phyloP scores from a whole-genome alignment of 1,284 basidiomycete genomes.

The Meripilus lineatus region DNA sequence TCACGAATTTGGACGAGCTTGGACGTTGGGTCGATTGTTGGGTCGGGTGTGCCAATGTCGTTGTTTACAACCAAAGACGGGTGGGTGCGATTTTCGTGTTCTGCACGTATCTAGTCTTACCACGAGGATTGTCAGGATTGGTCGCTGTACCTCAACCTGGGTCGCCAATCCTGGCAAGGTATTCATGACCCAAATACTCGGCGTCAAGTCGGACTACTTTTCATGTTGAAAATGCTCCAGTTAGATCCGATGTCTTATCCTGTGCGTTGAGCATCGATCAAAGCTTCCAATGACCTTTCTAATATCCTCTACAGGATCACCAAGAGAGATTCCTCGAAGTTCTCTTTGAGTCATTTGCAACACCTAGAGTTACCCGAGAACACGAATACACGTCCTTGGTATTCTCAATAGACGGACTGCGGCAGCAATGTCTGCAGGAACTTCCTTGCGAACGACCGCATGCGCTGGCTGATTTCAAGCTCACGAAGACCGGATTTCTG shows the following conservation, averaged over 20 bases:
- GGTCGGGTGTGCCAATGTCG: constrained; percentile 68
- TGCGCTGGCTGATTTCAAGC: constrained; percentile 15
- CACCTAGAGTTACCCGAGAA: constrained; percentile 49
- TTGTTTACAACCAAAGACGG: constrained; percentile 55
- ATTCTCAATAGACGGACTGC: constrained; percentile 47
- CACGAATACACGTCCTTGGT: constrained; percentile 52
- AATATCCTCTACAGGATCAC: constrained; percentile 33
- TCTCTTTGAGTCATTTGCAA: constrained; percentile 53
- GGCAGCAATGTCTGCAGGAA: constrained; percentile 44
- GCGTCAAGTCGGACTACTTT: constrained; percentile 63
- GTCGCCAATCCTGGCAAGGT: constrained; percentile 56
- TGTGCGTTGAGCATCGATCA: constrained; percentile 41
- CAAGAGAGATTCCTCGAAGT: constrained; percentile 52
- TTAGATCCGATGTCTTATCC: constrained; percentile 61
- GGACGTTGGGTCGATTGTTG: constrained; percentile 72
- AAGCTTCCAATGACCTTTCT: background rate
- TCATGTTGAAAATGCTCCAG: constrained; percentile 62
- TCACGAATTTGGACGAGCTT: constrained; percentile 25
- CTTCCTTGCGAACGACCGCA: constrained; percentile 18
- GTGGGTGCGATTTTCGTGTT: constrained; percentile 28
- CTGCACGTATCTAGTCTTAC: constrained; percentile 2
- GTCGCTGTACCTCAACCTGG: constrained; percentile 54
- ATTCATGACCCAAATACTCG: constrained; percentile 50
- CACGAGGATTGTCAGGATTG: constrained; percentile 46
- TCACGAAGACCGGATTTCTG: constrained; percentile 20